Conservation (phyloP, 164 flowering plant species). For the Paratinospora sagittata region DNA sequence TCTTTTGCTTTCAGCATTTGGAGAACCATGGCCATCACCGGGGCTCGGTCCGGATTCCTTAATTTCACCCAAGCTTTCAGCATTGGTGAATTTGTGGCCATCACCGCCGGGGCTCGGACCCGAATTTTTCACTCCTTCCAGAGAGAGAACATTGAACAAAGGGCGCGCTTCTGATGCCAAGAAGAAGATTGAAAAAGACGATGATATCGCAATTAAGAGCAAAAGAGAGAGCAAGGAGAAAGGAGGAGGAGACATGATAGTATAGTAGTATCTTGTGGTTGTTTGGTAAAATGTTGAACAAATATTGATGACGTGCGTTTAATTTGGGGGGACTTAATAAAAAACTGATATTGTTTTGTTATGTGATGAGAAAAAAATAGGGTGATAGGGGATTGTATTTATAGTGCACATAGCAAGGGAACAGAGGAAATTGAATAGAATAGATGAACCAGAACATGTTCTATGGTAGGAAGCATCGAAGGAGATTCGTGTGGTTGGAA, state of each 20-base stretch:
- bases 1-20: no score
- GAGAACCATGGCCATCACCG: no score
- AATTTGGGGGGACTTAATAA: not conserved
- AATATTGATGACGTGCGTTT: not conserved
- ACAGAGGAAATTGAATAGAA: not conserved
- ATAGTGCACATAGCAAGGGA: not conserved
- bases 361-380: not conserved
- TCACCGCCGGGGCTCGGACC: constrained; percentile 26
- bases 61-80: constrained; percentile 15
- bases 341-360: not conserved
- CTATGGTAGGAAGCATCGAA: not conserved
- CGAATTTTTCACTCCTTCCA: constrained; percentile 14
- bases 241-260: no score
- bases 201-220: not conserved
- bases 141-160: not conserved
- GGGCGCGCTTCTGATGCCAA: constrained; percentile 5
- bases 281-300: no score
- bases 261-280: no score
- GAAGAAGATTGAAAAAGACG: no score
- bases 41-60: constrained; percentile 26
- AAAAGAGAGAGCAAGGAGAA: not conserved
- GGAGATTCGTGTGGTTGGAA: not conserved
- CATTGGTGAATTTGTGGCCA: constrained; percentile 13
- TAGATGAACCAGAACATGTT: no score
- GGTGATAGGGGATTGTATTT: not conserved